Conservation (phyloP, 257 asterid species). For the Primulina tabacum region DNA sequence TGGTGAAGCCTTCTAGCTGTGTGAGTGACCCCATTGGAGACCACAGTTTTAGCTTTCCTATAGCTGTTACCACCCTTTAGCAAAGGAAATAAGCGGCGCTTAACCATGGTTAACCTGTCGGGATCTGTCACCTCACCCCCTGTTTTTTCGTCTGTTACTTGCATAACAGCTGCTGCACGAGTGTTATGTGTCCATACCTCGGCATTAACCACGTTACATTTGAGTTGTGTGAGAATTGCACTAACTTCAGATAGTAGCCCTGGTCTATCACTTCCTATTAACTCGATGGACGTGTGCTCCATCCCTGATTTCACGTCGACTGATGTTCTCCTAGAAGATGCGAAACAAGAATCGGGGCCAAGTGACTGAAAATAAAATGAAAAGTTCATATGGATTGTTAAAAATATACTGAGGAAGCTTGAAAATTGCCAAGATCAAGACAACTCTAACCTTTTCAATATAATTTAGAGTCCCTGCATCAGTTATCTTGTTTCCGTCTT, state of each 20-base stretch:
- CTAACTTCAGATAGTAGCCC: constrained; percentile 98
- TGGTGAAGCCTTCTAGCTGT: constrained; percentile 89
- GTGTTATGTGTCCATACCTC: constrained; percentile 99
- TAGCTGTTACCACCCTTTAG: constrained; percentile 74
- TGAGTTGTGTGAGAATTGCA: constrained; percentile 84
- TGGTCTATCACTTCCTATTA: constrained; percentile 87
- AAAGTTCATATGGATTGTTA: constrained; percentile 24
- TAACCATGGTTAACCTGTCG: constrained; percentile 56
- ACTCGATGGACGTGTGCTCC: constrained; percentile 88
- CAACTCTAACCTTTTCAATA: constrained; percentile 66
- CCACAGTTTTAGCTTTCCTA: constrained; percentile 74
- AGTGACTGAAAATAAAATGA: constrained; percentile 65
- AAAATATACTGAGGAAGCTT: background rate
- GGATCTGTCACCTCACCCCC: constrained; percentile 64
- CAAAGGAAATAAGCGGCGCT: constrained; percentile 68
- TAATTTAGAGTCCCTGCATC: constrained; percentile 76
- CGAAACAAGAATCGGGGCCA: constrained; percentile 95
- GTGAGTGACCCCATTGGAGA: constrained; percentile 65
- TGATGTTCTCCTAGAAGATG: constrained; percentile 86
- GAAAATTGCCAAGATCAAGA: constrained; percentile 21
- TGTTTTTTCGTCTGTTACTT: constrained; percentile 68
- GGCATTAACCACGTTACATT: constrained; percentile 86
- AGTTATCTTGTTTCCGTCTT: constrained; percentile 73
- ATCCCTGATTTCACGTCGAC: constrained; percentile 62
- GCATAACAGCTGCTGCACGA: constrained; percentile 94